Evolutionary conservation across 805 yeast genomes (phyloP), one percentile per base, ranked within the genome.

Genomic region (Citeromyces matritensis): DNA sequence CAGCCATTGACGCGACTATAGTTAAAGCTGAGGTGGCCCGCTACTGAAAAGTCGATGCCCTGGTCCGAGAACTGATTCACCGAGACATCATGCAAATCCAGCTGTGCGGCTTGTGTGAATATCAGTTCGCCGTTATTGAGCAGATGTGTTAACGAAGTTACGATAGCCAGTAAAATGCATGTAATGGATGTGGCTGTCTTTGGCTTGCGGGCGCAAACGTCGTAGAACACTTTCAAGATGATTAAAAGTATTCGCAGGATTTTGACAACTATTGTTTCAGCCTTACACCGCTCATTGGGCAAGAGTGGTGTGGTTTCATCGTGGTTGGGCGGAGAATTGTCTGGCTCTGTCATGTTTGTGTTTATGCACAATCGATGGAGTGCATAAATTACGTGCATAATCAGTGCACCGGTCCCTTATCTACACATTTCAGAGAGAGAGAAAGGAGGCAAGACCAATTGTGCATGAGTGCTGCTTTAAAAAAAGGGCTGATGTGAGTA

Each of bases 1-100:
- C 5, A 15, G 8, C 15, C 29, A n/a, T 17, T 21, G n/a, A 38
- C 13, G 14, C 23, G 24, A n/a, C 19, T 25, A 24, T 38, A 36
- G 15, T 36, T 27, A 26, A 38, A 27, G 15, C 14, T 13, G 2
- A 33, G 11, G 4, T n/a, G 9, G 8, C 32, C 29, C 9, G 12
- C 10, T 11, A 33, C 7, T 9, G 24, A 21, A 11, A 38, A 29
- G 9, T 23, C 14, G 5, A 37, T n/a, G 2, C 35, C 37, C 8
- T 25, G 9, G 14, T 33, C 32, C 3, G 34, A 26, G 9, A 38
- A 25, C 5, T 39, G 24, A 15, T 30, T 11, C 6, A 23, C 13
- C 4, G 14, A 10, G 17, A 26, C 29, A 11, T 26, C 11, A 15
- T 26, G 29, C 13, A 26, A 6, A 4, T 26, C 15, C 9, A 26